These are phyloP conservation scores for Brassica rapa DNA, from an alignment of 345 rosid species.

Conservation along the genomic window DNA sequence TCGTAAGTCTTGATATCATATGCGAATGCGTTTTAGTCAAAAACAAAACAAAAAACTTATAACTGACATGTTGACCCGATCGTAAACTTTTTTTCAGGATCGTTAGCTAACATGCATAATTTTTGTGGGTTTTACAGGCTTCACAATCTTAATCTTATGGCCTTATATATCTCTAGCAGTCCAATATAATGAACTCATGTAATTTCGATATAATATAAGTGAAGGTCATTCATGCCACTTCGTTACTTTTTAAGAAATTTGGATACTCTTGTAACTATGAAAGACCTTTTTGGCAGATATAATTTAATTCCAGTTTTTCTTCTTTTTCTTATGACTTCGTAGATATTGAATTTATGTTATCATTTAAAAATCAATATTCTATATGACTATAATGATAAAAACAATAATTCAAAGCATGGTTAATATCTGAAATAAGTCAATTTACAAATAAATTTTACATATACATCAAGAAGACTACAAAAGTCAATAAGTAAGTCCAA, in stretches of 20 bases:
- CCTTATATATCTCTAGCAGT: too few relatives aligned
- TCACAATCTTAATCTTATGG: too few relatives aligned
- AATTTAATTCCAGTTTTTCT: neutral
- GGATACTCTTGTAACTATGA: neutral
- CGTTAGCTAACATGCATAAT: neutral
- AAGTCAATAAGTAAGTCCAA: neutral
- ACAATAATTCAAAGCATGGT: neutral
- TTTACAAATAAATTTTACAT: neutral
- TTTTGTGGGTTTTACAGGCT: too few relatives aligned
- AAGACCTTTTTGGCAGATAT: neutral
- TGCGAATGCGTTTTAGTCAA: neutral
- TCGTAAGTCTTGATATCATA: neutral
- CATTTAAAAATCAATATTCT: neutral
- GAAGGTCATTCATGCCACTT: neutral
- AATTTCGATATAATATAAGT: neutral
- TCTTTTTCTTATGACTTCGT: neutral
- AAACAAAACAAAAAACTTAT: too few relatives aligned
- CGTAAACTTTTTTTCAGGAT: neutral
- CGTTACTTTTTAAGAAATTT: neutral
- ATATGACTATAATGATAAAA: neutral
- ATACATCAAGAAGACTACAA: conserved; percentile 6
- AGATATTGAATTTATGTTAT: neutral
- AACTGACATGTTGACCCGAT: neutral
- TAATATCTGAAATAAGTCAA: neutral
- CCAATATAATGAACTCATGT: neutral